A percentile compares a stretch with the other conserved stretches of the same genome.
phyloP scores from a whole-genome alignment of 495 filamentous ascomycete genomes.

The Glonium stellatum region DNA sequence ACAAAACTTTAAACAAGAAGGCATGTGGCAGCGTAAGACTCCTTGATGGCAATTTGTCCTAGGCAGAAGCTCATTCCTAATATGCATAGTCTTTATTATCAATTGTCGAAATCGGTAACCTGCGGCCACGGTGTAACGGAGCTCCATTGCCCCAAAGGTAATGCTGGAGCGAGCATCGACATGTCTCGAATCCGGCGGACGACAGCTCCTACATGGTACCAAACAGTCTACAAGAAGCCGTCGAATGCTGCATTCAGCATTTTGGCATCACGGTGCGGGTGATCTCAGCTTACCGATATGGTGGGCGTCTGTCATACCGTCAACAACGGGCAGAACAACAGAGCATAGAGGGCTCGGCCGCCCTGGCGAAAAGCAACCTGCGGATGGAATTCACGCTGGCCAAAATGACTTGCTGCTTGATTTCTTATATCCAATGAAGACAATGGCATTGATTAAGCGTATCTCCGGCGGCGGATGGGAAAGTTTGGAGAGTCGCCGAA shows the following conservation, averaged over 20 bases:
- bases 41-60: not conserved
- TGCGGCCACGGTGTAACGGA: not conserved
- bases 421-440: constrained; percentile 27
- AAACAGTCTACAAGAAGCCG: constrained; percentile 21
- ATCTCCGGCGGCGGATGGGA: constrained; percentile 14
- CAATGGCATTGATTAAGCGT: constrained; percentile 19
- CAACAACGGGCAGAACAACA: not conserved
- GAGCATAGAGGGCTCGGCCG: not conserved
- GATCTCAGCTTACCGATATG: constrained; percentile 19
- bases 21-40: constrained; percentile 19
- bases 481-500: constrained; percentile 5
- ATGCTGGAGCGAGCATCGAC: constrained; percentile 30
- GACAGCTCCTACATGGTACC: constrained; percentile 21
- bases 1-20: constrained; percentile 6
- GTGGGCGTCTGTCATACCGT: constrained; percentile 11
- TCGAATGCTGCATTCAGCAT: constrained; percentile 25
- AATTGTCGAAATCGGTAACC: not conserved
- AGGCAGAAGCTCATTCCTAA: not conserved
- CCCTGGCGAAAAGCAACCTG: not conserved
- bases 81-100: not conserved
- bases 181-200: constrained; percentile 30
- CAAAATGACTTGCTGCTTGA: constrained; percentile 15
- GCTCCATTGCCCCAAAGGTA: constrained; percentile 2
- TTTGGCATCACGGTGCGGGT: constrained; percentile 27
- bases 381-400: not conserved